Conservation (phyloP, 1,139 yeast genomes). For the Hansenula sp. region DNA sequence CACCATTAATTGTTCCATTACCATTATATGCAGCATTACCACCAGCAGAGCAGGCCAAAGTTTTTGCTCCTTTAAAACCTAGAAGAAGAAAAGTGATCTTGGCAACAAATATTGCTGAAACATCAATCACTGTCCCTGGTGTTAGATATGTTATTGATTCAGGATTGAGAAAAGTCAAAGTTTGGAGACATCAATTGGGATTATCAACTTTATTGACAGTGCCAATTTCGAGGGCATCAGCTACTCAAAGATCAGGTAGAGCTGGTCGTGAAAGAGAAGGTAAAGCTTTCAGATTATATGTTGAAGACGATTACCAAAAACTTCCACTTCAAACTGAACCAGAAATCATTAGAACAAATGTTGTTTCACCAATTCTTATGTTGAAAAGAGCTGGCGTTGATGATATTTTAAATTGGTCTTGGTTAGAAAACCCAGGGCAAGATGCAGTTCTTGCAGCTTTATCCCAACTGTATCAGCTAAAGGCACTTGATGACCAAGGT, state of each 20-base stretch:
- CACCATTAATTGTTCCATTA: conserved; percentile 70
- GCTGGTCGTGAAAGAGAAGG: conserved; percentile 98
- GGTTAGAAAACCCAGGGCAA: conserved; percentile 90
- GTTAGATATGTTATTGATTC: conserved; percentile 92
- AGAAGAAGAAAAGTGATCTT: conserved; percentile 77
- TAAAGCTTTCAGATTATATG: conserved; percentile 80
- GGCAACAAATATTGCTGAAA: conserved; percentile 96
- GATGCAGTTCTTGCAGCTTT: conserved; percentile 75
- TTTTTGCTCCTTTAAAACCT: conserved; percentile 58
- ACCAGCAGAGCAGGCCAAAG: conserved; percentile 74
- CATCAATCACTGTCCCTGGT: conserved; percentile 94
- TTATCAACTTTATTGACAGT: conserved; percentile 86
- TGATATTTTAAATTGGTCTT: conserved; percentile 81
- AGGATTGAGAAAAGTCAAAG: conserved; percentile 88
- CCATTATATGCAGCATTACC: conserved; percentile 95
- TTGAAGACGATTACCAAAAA: conserved; percentile 61
- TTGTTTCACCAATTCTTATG: conserved; percentile 78
- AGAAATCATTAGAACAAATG: conserved; percentile 84
- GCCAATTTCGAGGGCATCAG: conserved; percentile 92
- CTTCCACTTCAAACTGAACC: conserved; percentile 85
- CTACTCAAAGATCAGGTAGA: conserved; percentile 95
- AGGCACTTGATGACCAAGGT: conserved; percentile 77
- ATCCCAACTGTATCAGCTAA: conserved; percentile 70
- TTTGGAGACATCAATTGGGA: conserved; percentile 91
- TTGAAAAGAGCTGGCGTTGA: conserved; percentile 80